Evolutionary conservation across 2,329 filamentous ascomycete genomes (phyloP), one percentile per base, ranked within the genome.

Genomic region (Anthostomella pinea): DNA sequence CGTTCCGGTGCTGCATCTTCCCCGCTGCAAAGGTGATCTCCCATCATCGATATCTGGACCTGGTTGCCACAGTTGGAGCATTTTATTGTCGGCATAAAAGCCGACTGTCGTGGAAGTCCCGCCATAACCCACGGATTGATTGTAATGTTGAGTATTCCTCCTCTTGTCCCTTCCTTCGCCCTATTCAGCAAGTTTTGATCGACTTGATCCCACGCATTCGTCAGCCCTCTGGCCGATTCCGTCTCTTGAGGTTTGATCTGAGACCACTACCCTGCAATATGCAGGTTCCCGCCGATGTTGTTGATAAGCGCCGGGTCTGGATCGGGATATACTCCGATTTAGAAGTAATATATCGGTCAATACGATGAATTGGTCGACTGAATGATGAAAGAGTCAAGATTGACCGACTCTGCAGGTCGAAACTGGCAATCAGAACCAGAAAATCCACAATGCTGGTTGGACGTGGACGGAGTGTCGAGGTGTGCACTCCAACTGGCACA

Each of bases 21-120:
- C 40, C 62, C 66, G 29, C 62, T 62, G 62, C 89, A 95, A 43
- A 87, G 61, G 68, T 95, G 89, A 45, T 94, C 87, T 44, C 87
- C 87, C 83, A 95, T 85, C 61, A 82, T 70, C 25, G 85, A 83
- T 51, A 95, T 93, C 57, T 90, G 83, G 41, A 95, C 86, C 54
- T 90, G 79, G 25, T 69, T 64, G 25, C 80, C 78, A 59, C 88
- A 95, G 67, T 75, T 81, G 35, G 88, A 94, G 65, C 88, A 95
- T 72, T 91, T 95, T 65, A 95, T 86, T 16, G 81, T 81, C 56
- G 88, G 87, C 69, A 93, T 71, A 48, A 90, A 79, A 62, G 77
- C 75, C 60, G 79, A 83, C 60, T 80, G 75, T 57, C 81, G 72
- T 52, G 70, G 70, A 45, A 66, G 45, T 32, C 49, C 60, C 28